phyloP scores from a whole-genome alignment of 371 early-diverging fungal genomes.

The Sporodiniella umbellata region DNA sequence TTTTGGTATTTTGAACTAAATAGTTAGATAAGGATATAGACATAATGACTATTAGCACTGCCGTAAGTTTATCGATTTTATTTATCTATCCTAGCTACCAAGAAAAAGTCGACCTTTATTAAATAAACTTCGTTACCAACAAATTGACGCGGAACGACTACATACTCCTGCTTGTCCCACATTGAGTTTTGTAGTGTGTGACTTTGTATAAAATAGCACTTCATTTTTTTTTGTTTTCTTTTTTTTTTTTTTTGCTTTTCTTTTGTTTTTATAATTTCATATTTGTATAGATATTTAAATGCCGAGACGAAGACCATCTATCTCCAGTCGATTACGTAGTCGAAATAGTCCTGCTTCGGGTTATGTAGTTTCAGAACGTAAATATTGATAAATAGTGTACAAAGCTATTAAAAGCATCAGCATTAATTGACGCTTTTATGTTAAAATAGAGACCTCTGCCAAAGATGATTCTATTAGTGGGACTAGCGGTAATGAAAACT shows the following conservation, averaged over 20 bases:
- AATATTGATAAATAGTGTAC: not conserved
- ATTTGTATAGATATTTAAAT: not conserved
- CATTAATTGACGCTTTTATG: not conserved
- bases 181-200: no score
- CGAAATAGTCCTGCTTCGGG: conserved; percentile 1
- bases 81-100: no score
- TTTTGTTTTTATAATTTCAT: not conserved
- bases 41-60: no score
- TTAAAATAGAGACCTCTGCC: not conserved
- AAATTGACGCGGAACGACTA: no score
- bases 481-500: not conserved
- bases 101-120: no score
- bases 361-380: no score
- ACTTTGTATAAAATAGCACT: no score
- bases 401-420: not conserved
- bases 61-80: no score
- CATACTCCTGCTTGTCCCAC: no score
- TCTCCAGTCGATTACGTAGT: conserved; percentile 12
- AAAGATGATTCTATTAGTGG: not conserved
- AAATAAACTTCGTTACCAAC: no score
- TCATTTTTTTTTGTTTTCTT: not conserved
- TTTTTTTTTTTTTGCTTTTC: conserved; percentile 3
- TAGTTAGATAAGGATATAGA: no score
- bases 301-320: conserved; percentile 14
- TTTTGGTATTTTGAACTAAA: no score